Base-by-base conservation (phyloP, 192 early-diverging fungal species). In the Obelidium mucronatum region DNA sequence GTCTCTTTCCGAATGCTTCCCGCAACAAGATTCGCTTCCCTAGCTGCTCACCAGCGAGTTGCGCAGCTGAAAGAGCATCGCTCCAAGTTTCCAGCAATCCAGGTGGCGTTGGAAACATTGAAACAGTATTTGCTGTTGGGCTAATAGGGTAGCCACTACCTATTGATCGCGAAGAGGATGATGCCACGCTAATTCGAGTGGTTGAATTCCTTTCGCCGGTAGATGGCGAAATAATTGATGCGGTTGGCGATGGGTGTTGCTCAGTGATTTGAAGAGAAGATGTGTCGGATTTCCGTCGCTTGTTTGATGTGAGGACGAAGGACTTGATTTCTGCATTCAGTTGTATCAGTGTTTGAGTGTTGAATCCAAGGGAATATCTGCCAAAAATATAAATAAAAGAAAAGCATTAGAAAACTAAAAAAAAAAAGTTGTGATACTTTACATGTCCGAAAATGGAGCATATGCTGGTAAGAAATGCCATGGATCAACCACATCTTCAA, bases 1-100 rank as follows among this genome's bases (percentile, higher is more conserved):
- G 96, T 2, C 96, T 83, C 59, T 92, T 86, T 39, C 94, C 96
- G 52, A 93, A 91, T 31, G 91, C 92, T 8, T 92, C 84, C 68
- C 91, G 89, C 67, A 92, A 83, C n/a, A 97, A 67, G 5, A 92
- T 84, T 40, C 95, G 93, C 35, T 70, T 78, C 24, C 80, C 84
- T 24, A 86, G 36, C 19, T 81, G 37, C 22, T 69, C 30, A 6
- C 96, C 96, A 2, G 95, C 95, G 58, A 92, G 86, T 54, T 88
- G 79, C 28, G 93, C 90, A n/a, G 91, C 87, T 78, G 91, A 91
- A 61, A 96, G 85, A 22, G 88, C 91, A 65, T 90, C 90, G 17
- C 88, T 89, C 96, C 96, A 98, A 5, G 95, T 94, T 73, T 98
- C 69, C 4, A 72, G 33, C n/a, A 72, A 31, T 13, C 26, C 8